Base-by-base conservation (phyloP, 768 basidiomycete species). In the Xerocomellus amylosporus region DNA sequence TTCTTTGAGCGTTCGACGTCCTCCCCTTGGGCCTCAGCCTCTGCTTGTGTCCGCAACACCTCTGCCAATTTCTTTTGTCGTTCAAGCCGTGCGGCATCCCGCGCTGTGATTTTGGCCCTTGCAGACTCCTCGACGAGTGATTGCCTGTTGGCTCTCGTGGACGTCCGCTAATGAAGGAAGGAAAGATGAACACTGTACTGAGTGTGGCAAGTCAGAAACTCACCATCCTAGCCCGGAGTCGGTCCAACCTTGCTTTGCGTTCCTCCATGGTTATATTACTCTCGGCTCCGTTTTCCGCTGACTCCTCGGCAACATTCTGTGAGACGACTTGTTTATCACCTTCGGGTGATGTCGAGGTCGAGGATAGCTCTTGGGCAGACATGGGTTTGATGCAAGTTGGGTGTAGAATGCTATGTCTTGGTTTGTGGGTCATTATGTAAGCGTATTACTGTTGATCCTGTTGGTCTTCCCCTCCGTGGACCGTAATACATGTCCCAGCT, bases 1-100 rank as follows among this genome's bases (percentile, higher is more conserved):
- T 85, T 79, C 57, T 98, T 98, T 93, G 53, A 97, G 85, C 26
- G 90, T 90, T 77, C 90, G 94, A 92, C 76, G 67, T 98, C 95
- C 69, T 93, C 92, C n/a, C 94, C 96, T 0, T 82, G 77, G 49
- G 93, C 94, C 70, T 91, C 89, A 2, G 93, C 93, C 58, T 95
- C 90, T 3, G 88, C 85, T 72, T 94, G 93, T 54, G 83, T 73
- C 19, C 93, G 83, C 61, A 98, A 72, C 17, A 77, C 84, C 73
- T 98, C 96, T 1, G 93, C 94, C 19, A 97, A 79, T 71, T 90
- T 93, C 52, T 90, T 86, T 67, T 97, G 92, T 64, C 87, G 84
- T 59, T 98, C 96, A 28, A 96, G 75, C 38, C 93, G 83, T 20
- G 88, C 87, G 0, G 86, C 74, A 56, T 98, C 95, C 24, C 90